Percentiles rank a stretch among this genome's conserved stretches.
phyloP scores from a whole-genome alignment of 768 basidiomycete species.

The Hysterangium stoloniferum region DNA sequence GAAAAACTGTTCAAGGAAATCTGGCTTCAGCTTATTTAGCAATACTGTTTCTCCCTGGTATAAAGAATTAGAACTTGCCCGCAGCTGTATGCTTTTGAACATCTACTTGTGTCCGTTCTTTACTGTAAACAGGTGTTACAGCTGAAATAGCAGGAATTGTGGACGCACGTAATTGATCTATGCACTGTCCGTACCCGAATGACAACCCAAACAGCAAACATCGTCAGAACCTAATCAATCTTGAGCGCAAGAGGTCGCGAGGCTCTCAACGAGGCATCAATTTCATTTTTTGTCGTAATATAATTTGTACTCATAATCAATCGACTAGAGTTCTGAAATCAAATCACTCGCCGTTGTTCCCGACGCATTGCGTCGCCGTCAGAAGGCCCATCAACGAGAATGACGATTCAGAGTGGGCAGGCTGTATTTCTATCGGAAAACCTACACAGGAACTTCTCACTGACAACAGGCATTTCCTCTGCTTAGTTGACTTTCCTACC shows the following conservation, averaged over 20 bases:
- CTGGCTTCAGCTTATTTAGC: no score
- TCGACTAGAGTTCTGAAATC: slow-evolving; percentile 23
- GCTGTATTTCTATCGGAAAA: slow-evolving; percentile 31
- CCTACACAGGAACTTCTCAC: slow-evolving; percentile 28
- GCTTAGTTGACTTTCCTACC: no score
- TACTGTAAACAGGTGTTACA: no score
- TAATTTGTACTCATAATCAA: neutral
- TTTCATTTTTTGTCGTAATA: no score
- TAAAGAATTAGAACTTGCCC: no score
- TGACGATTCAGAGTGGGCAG: slow-evolving; percentile 28
- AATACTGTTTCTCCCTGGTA: no score
- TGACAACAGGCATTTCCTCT: slow-evolving; percentile 34
- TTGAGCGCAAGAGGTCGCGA: slow-evolving; percentile 24
- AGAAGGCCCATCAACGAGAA: slow-evolving; percentile 21
- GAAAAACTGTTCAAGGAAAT: no score
- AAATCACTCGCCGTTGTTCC: slow-evolving; percentile 21
- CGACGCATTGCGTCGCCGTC: slow-evolving; percentile 21
- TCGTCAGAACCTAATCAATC: slow-evolving; percentile 31
- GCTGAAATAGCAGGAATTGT: no score
- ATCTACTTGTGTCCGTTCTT: no score
- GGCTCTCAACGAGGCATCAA: slow-evolving; percentile 1
- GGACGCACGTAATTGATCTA: neutral
- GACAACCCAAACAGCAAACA: slow-evolving; percentile 27
- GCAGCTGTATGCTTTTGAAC: no score
- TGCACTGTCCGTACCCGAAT: neutral